These are phyloP conservation scores for Begonia masoniana DNA, from an alignment of 306 rosid genomes.

Conservation along the genomic window DNA sequence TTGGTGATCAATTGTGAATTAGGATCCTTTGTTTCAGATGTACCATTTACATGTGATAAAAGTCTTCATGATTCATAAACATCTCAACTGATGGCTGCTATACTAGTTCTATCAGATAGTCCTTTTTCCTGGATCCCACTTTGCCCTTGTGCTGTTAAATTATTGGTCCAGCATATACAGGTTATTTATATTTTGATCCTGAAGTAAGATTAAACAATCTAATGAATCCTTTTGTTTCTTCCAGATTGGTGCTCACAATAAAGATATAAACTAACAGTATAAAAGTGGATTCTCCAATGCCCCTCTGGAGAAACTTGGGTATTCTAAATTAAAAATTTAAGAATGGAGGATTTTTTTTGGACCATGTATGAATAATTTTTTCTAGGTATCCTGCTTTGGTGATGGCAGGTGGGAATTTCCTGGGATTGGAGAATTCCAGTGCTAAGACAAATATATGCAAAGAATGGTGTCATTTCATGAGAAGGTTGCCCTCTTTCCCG, in stretches of 20 bases:
- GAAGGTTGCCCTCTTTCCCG: conserved; percentile 7
- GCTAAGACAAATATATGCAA: conserved; percentile 34
- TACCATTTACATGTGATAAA: no score
- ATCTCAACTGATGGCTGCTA: no score
- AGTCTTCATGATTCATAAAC: no score
- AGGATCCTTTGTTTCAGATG: no score
- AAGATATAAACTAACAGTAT: conserved; percentile 22
- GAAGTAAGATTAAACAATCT: no score
- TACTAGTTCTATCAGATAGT: no score
- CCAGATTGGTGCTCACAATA: conserved; percentile 25
- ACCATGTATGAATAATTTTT: background rate
- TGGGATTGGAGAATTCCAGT: conserved; percentile 27
- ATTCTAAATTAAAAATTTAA: background rate
- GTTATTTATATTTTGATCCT: no score
- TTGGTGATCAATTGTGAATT: no score
- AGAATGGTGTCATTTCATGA: conserved; percentile 2
- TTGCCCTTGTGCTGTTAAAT: no score
- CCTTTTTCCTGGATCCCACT: no score
- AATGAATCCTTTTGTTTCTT: background rate
- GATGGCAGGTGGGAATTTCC: conserved; percentile 30
- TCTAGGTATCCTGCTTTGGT: conserved; percentile 24
- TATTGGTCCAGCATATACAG: no score
- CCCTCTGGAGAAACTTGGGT: conserved; percentile 27
- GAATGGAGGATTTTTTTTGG: background rate
- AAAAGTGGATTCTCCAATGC: conserved; percentile 22